Percentiles rank a stretch among this genome's conserved stretches.
Conservation (phyloP, 2,329 filamentous ascomycete species). For the Diplodia seriata region DNA sequence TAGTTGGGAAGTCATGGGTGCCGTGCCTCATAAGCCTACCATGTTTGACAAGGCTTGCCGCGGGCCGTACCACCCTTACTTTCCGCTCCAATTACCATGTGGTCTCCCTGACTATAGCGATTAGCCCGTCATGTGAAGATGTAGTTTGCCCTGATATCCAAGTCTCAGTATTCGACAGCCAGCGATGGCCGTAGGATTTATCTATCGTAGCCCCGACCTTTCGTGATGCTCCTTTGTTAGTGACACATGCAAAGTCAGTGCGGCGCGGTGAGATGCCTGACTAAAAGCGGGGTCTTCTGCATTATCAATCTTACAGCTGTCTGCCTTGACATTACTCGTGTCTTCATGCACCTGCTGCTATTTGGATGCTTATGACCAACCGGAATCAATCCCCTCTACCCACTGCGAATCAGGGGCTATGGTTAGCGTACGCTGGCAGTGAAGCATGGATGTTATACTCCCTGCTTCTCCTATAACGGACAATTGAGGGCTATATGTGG, state of each 20-base stretch:
- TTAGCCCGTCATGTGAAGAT: neutral
- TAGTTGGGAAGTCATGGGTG: neutral
- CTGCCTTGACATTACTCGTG: neutral
- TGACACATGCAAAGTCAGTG: no score
- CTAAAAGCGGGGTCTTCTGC: neutral
- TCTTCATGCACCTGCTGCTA: neutral
- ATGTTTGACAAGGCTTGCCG: neutral
- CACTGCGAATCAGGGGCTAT: neutral
- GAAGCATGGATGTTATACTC: neutral
- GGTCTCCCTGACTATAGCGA: neutral
- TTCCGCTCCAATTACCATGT: neutral
- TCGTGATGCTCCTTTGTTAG: no score
- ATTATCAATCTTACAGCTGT: neutral
- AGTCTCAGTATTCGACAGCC: neutral
- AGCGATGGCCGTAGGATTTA: no score
- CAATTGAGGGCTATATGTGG: no score
- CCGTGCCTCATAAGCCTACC: neutral
- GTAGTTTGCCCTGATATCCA: no score
- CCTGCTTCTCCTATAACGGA: no score
- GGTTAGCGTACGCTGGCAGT: neutral
- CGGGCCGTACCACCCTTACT: neutral
- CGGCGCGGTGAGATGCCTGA: neutral
- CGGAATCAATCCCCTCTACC: neutral
- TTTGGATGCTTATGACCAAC: neutral
- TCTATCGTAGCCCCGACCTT: no score